A percentile compares a stretch with the other conserved stretches of the same genome.
These are phyloP conservation scores for Salvia sclarea DNA, from an alignment of 305 asterid species.

Conservation along the genomic window DNA sequence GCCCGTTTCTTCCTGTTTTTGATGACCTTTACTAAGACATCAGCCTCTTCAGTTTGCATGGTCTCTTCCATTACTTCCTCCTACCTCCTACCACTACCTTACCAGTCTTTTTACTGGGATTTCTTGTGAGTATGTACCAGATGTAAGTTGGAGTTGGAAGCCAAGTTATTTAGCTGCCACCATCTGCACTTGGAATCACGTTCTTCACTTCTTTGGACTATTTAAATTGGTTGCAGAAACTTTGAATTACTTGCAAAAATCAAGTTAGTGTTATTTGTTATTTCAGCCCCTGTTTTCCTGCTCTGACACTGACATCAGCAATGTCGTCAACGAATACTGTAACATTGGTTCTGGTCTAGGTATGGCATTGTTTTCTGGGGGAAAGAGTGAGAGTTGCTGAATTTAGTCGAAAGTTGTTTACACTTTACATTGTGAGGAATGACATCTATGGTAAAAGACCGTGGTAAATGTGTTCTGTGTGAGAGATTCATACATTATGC, in stretches of 20 bases:
- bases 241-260: constrained; percentile 8
- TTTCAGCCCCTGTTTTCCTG: background rate
- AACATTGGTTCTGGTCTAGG: constrained; percentile 6
- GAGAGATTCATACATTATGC: background rate
- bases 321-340: background rate
- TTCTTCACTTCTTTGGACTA: background rate
- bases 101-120: background rate
- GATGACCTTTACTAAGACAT: background rate
- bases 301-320: background rate
- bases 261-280: background rate
- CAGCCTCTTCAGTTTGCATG: constrained; percentile 7
- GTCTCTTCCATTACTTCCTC: background rate
- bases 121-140: constrained; percentile 19
- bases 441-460: background rate
- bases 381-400: background rate
- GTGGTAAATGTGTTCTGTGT: background rate
- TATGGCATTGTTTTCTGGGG: background rate
- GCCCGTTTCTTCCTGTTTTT: background rate
- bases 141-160: constrained; percentile 23
- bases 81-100: constrained; percentile 14
- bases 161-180: background rate
- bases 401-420: background rate
- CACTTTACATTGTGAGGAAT: constrained; percentile 1
- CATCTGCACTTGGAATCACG: background rate
- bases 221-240: constrained; percentile 14